Base-by-base conservation (phyloP, 169 alveolate genomes). In the Miamiensis avidus region DNA sequence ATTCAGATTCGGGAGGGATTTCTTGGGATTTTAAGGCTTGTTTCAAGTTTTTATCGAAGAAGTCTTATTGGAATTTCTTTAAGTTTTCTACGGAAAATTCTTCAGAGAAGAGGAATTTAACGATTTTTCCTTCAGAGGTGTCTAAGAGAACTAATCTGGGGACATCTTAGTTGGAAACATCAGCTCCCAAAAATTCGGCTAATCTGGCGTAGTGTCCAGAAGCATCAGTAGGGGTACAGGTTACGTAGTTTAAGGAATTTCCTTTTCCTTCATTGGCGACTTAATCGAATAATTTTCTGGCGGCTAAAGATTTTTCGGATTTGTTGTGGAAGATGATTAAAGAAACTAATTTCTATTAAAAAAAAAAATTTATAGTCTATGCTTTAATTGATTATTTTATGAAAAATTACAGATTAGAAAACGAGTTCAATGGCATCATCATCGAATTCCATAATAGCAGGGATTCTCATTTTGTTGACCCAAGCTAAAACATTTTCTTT, bases 21-120 rank as follows among this genome's bases (percentile, higher is more conserved):
- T 97, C 98, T 87, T 97, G 98, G 29, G 98, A 93, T 94, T 97
- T 97, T 83, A 97, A 93, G 87, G 92, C 85, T 31, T 94, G 93
- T 86, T 92, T 88, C 83, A 96, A 91, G 86, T 89, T 94, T 34
- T 97, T 97, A 29, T 89, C 94, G 16, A 93, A 89, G 82, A 95
- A 98, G 29, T 94, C 95, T 75, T 94, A 85, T 82, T 96, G 83
- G 93, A 97, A 95, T 78, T 83, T 81, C 34, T 79, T 77, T 72
- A 96, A 11, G 64, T 84, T 79, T 25, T 91, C 93, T 49, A 84
- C 89, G 6, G 95, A 83, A 64, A 93, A 32, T 49, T 49, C 69
- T 31, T 81, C 84, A 65, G 93, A 93, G 32, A 74, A 86, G 75
- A 85, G 83, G 65, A 76, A 83, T 86, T 81, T 93, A 83, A 91